Base-by-base conservation (phyloP, 768 basidiomycete species). In the Lenzites betulinus region DNA sequence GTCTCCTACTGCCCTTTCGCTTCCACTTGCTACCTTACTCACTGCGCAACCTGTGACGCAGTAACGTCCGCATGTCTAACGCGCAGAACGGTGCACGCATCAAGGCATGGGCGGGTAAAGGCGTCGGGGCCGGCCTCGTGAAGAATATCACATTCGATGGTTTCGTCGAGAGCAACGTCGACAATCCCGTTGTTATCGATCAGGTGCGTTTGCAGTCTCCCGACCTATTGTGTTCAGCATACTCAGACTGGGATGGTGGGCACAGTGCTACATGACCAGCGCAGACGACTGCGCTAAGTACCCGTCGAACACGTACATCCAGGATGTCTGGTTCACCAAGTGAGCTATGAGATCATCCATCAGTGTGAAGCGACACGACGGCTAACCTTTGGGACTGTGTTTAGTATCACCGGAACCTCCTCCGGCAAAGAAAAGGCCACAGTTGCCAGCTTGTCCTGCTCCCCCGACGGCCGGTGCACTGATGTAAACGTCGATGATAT, bases 81-180 rank as follows among this genome's bases (percentile, higher is more conserved):
- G 83, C 84, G 11, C 76, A 84, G 66, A 88, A 88, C 63, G 87
- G 86, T 1, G 86, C 85, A 1, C 77, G 87, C 35, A 88, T 88
- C 71, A 89, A 89, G 69, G 82, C 84, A 0, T 89, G 81, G 76
- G 86, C 84, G 6, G 87, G 86, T 5, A 75, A 78, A 16, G 78
- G 80, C 53, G 83, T 85, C 28, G 85, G 86, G 4, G 77, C 80
- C 38, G 84, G 84, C 8, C 79, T 83, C 44, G 83, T 84, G 44
- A 78, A 80, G 68, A 84, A 85, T 63, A 72, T 85, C 67, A 83
- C 81, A 0, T 86, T 83, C 69, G 64, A 70, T n/a, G 74, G 77
- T 61, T 85, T 85, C 69, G 59, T 76, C 20, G 82, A 82, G 60
- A 77, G 73, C 51, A 79, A 83, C 39, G 83, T 85, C 42, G 83